Evolutionary conservation across 2,329 filamentous ascomycete species (phyloP).

Genomic region (Tolypocladium ophioglossoides): DNA sequence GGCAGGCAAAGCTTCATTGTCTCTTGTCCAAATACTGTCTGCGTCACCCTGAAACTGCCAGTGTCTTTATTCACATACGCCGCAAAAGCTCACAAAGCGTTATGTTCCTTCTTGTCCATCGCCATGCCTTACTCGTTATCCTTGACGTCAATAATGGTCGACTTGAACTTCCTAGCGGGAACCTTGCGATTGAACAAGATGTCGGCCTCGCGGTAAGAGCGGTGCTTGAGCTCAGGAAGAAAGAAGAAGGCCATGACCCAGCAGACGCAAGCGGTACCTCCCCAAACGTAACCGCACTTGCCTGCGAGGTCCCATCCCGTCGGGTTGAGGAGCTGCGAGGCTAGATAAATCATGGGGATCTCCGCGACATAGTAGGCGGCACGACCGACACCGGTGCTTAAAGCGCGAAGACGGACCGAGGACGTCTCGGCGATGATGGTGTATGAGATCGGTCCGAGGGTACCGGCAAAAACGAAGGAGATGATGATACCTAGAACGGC

Average conservation of each 20-base stretch:
- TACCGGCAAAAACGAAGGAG: constrained; percentile 26
- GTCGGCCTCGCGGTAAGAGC: constrained; percentile 33
- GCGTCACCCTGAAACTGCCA: too few relatives aligned
- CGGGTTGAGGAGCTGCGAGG: constrained; percentile 26
- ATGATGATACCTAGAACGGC: constrained; percentile 25
- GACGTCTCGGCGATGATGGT: constrained; percentile 27
- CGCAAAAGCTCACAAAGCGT: too few relatives aligned
- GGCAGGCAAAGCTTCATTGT: too few relatives aligned
- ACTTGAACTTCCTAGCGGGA: constrained; percentile 31
- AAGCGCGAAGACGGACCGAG: constrained; percentile 23
- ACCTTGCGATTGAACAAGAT: constrained; percentile 32
- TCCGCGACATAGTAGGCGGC: constrained; percentile 30
- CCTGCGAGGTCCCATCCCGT: constrained; percentile 29
- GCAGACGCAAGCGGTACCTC: constrained; percentile 28
- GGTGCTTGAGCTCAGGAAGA: constrained; percentile 32
- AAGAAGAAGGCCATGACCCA: constrained; percentile 29
- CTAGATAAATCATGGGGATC: constrained; percentile 29
- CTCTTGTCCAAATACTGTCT: too few relatives aligned
- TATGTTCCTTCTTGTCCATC: too few relatives aligned
- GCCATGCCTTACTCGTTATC: constrained; percentile 34
- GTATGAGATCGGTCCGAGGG: constrained; percentile 25
- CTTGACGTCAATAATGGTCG: constrained; percentile 28
- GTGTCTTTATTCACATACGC: too few relatives aligned
- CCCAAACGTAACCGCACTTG: constrained; percentile 39
- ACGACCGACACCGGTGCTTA: constrained; percentile 26